Conservation (phyloP, 306 rosid genomes). For the Malus asiatica region DNA sequence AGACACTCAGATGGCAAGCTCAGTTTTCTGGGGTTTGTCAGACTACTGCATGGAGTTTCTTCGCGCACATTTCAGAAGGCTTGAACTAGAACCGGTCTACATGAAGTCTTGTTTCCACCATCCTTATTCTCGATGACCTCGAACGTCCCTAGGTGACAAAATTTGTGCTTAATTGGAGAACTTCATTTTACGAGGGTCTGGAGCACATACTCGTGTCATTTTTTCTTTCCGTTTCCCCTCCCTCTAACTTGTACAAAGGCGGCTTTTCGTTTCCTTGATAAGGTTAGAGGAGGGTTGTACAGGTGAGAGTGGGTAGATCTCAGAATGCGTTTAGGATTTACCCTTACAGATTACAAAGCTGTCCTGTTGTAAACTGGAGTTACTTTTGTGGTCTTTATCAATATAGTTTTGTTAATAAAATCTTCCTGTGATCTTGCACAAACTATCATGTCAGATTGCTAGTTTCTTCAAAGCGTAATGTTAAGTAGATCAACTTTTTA, state of each 20-base stretch:
- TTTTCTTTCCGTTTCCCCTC: not conserved
- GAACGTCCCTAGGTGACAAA: constrained; percentile 18
- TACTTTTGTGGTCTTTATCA: constrained; percentile 28
- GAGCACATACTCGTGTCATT: constrained; percentile 18
- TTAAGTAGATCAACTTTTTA: no score
- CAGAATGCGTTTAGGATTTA: constrained; percentile 32
- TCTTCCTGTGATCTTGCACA: constrained; percentile 14
- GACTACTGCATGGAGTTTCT: constrained; percentile 69
- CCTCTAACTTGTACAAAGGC: constrained; percentile 3
- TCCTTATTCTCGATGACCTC: constrained; percentile 15
- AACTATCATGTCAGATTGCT: not conserved
- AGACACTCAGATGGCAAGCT: constrained; percentile 83
- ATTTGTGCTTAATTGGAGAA: constrained; percentile 14
- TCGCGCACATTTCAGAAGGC: constrained; percentile 59
- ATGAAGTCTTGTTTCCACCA: constrained; percentile 2
- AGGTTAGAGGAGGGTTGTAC: constrained; percentile 54
- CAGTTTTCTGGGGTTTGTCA: constrained; percentile 77
- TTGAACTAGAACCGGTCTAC: constrained; percentile 22
- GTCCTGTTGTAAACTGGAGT: constrained; percentile 10
- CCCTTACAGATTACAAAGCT: constrained; percentile 17
- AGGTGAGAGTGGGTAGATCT: constrained; percentile 42
- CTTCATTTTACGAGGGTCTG: constrained; percentile 24
- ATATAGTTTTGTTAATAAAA: constrained; percentile 24
- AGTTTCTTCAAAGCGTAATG: not conserved
- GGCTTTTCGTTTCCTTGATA: constrained; percentile 5